These are phyloP conservation scores for Coemansia nantahalensis DNA, from an alignment of 192 early-diverging fungal species.

Conservation along the genomic window DNA sequence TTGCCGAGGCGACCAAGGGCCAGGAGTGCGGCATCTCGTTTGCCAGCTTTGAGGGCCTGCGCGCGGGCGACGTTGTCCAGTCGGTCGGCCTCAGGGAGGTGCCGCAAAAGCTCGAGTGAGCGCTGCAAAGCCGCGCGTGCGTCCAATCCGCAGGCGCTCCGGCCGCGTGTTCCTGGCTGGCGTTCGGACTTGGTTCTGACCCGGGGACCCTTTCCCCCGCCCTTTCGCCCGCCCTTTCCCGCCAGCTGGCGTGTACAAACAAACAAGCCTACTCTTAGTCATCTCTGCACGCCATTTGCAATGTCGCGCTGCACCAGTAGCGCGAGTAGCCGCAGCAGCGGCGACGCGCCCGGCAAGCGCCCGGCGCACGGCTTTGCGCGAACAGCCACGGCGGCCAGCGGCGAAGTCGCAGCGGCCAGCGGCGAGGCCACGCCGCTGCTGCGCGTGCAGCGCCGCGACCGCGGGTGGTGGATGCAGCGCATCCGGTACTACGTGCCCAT, in stretches of 20 bases:
- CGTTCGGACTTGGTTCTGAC: no score
- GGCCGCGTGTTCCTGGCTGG: no score
- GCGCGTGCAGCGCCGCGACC: neutral
- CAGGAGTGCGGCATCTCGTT: constrained; percentile 94
- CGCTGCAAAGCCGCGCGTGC: no score
- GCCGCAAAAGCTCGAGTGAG: constrained; percentile 56
- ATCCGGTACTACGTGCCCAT: constrained; percentile 93
- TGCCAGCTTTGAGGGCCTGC: constrained; percentile 74
- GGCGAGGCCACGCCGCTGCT: constrained; percentile 29
- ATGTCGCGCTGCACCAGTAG: constrained; percentile 3
- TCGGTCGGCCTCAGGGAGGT: constrained; percentile 60
- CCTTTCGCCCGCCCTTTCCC: no score
- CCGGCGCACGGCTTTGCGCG: no score
- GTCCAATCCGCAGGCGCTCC: no score
- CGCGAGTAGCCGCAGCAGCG: neutral
- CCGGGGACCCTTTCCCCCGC: no score
- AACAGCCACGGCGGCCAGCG: no score
- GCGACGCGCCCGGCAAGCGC: neutral
- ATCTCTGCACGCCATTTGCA: no score
- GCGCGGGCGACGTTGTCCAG: constrained; percentile 82
- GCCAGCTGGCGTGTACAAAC: no score
- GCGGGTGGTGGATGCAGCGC: constrained; percentile 52
- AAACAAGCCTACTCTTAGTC: no score
- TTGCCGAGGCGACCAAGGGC: constrained; percentile 88
- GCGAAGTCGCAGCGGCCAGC: neutral